phyloP scores from a whole-genome alignment of 2,329 filamentous ascomycete genomes.

The Nannizziopsis barbatae region DNA sequence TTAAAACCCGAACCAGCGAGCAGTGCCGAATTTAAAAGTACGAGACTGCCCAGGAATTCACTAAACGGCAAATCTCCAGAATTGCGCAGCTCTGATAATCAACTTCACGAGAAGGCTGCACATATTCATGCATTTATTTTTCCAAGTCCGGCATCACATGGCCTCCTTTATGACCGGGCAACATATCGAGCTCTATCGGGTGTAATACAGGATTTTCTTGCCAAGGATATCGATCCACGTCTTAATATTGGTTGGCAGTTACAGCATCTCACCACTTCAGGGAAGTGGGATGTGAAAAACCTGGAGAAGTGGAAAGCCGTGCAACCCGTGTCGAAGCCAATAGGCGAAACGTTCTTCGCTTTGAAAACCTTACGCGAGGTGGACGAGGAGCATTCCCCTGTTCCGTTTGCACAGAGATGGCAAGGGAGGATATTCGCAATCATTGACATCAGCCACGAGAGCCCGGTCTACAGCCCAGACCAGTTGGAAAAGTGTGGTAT shows the following conservation, averaged over 20 bases:
- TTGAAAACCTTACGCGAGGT: slow-evolving; percentile 90
- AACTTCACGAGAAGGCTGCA: slow-evolving; percentile 33
- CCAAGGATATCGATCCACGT: slow-evolving; percentile 60
- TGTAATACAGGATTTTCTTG: slow-evolving; percentile 71
- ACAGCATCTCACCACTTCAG: slow-evolving; percentile 73
- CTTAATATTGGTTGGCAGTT: slow-evolving; percentile 83
- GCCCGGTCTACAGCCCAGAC: slow-evolving; percentile 74
- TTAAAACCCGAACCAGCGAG: neutral
- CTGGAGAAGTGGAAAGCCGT: slow-evolving; percentile 81
- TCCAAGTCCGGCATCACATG: slow-evolving; percentile 68
- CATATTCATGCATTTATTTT: slow-evolving; percentile 59
- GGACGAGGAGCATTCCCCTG: slow-evolving; percentile 69
- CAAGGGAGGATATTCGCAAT: slow-evolving; percentile 58
- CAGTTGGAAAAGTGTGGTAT: slow-evolving; percentile 56
- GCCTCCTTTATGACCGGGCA: slow-evolving; percentile 67
- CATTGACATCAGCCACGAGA: slow-evolving; percentile 83
- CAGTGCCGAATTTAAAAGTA: neutral
- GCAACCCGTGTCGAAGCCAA: slow-evolving; percentile 62
- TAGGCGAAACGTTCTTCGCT: slow-evolving; percentile 69
- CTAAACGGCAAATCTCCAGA: neutral
- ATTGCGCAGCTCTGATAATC: slow-evolving; percentile 38
- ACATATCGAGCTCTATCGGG: slow-evolving; percentile 68
- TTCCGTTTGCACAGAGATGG: slow-evolving; percentile 58
- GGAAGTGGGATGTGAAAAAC: slow-evolving; percentile 98
- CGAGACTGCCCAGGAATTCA: neutral